A percentile compares a stretch with the other conserved stretches of the same genome.
Conservation (phyloP, 139 green algal genomes). For the Diplosphaera chodatii region DNA sequence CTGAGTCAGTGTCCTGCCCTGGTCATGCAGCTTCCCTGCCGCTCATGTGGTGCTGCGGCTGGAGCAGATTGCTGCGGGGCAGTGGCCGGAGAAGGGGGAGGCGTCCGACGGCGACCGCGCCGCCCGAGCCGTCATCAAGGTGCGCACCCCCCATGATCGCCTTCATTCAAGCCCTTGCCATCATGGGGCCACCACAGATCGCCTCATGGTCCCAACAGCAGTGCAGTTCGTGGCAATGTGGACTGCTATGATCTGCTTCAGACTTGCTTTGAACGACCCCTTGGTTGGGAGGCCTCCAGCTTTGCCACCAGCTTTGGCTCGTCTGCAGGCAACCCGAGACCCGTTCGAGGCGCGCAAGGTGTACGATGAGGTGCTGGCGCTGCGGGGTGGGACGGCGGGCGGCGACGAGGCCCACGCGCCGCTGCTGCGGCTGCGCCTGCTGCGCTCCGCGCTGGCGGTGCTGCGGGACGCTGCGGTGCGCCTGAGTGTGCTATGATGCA, state of each 20-base stretch:
- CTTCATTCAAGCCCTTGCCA: too few relatives aligned
- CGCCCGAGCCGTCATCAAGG: slow-evolving; percentile 3
- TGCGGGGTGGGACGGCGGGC: slow-evolving; percentile 4
- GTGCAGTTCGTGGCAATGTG: too few relatives aligned
- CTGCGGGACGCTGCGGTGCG: not conserved
- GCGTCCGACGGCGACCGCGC: not conserved
- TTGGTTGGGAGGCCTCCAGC: not conserved
- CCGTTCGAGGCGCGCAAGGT: slow-evolving; percentile 20
- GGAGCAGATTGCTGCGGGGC: slow-evolving; percentile 59
- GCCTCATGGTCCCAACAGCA: too few relatives aligned
- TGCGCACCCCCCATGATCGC: not conserved
- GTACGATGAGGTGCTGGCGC: slow-evolving; percentile 11
- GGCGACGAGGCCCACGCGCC: slow-evolving; percentile 28
- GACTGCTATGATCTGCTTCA: not conserved
- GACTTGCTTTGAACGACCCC: too few relatives aligned
- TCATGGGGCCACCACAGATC: too few relatives aligned
- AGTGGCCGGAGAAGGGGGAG: slow-evolving; percentile 41
- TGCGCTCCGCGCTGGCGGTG: slow-evolving; percentile 1
- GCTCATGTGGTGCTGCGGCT: slow-evolving; percentile 61
- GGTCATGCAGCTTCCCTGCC: slow-evolving; percentile 22
- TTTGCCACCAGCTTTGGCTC: not conserved
- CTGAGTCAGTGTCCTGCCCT: too few relatives aligned
- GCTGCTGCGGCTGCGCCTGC: slow-evolving; percentile 10
- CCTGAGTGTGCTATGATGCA: too few relatives aligned
- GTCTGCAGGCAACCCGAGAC: slow-evolving; percentile 7